Base-by-base conservation (phyloP, 2,329 filamentous ascomycete species). In the Microsporum ferrugineum region DNA sequence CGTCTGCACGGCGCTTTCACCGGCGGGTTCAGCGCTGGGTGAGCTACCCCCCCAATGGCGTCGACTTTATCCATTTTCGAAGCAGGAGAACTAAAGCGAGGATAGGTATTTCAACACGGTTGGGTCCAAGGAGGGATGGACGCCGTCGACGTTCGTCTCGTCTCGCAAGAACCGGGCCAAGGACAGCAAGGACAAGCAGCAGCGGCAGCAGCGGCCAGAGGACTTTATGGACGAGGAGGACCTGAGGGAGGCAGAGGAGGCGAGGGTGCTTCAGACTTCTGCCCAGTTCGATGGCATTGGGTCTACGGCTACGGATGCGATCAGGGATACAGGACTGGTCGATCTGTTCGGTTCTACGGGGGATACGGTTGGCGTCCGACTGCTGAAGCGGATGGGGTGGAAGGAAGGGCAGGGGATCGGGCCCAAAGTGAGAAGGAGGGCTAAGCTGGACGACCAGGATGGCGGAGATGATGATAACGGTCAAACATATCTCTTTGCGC, bases 221-320 rank as follows among this genome's bases (percentile, higher is more conserved):
- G 91, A 97, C 70, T 97, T 91, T 68, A 99, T 99, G 94, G 94
- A 99, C 69, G 92, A 96, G 47, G 94, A 99, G 72, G 94, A 99
- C 73, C 78, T 95, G 38, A 88, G 88, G 5, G 91, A 96, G 71
- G 88, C 87, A 0, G 89, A 88, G 62, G 91, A 96, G 73, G 81
- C 87, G 1, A 84, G 86, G 68, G 82, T 82, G 63, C 76, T 96
- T 38, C 83, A 92, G 68, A 95, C 88, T 0, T 80, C 84, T 0
- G 80, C 85, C 59, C 82, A 81, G 0, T 96, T 94, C 72, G 82
- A 88, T 0, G 89, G 88, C 0, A 78, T 96, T 34, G 91, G 91
- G 1, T 81, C 82, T 34, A 86, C 85, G 0, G 79, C 80, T 36
- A 77, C 83, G 38, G 82, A 86, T 68, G 68, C 76, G 1, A 70